phyloP scores from a whole-genome alignment of 176 grass and related monocot species.

The Carex kokanica region DNA sequence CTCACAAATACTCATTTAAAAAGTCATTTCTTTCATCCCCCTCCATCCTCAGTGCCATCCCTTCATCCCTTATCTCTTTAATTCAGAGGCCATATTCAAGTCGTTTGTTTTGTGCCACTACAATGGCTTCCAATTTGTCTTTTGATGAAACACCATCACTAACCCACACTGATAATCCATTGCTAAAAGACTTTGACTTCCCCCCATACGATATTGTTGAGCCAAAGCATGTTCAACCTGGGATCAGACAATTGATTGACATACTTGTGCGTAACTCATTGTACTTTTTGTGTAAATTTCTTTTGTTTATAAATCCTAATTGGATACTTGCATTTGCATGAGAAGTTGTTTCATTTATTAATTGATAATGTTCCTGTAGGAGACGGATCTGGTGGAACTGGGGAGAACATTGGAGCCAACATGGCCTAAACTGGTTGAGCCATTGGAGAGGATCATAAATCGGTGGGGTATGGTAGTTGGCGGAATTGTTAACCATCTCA shows the following conservation, averaged over 20 bases:
- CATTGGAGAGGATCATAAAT: conserved; percentile 78
- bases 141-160: background rate
- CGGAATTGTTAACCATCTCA: conserved; percentile 77
- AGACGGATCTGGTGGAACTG: conserved; percentile 63
- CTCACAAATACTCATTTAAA: background rate
- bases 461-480: conserved; percentile 59
- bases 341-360: background rate
- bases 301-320: no score
- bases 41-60: conserved; percentile 24
- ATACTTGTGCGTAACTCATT: conserved; percentile 37
- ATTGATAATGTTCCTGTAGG: conserved; percentile 26
- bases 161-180: conserved; percentile 38
- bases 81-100: conserved; percentile 33
- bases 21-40: background rate
- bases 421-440: conserved; percentile 75
- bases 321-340: background rate
- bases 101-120: conserved; percentile 22
- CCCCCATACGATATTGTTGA: conserved; percentile 63
- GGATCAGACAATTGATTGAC: conserved; percentile 50
- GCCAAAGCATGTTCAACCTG: conserved; percentile 57
- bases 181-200: conserved; percentile 54
- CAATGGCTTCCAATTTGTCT: conserved; percentile 21
- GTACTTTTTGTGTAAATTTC: no score
- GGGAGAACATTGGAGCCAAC: conserved; percentile 71
- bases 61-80: conserved; percentile 44